Evolutionary conservation across 495 filamentous ascomycete genomes (phyloP).

Genomic region (Sphaerosporella brunnea): DNA sequence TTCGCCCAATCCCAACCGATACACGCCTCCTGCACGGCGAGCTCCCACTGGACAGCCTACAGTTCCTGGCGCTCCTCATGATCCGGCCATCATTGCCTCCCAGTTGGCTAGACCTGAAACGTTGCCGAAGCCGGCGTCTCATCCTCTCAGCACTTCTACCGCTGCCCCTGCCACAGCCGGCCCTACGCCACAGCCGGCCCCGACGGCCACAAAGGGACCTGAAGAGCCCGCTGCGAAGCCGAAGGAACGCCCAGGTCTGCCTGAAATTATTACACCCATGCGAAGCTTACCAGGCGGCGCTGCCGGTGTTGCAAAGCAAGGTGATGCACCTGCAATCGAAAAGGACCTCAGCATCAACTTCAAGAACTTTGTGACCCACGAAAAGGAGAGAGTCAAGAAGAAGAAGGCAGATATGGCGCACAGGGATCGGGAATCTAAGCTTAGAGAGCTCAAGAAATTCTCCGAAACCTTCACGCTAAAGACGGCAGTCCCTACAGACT

Average conservation of each 20-base stretch:
- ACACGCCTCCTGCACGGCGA: conserved; percentile 74
- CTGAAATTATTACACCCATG: conserved; percentile 21
- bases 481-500: conserved; percentile 75
- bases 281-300: conserved; percentile 6
- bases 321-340: conserved; percentile 9
- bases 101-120: conserved; percentile 42
- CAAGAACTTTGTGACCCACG: conserved; percentile 33
- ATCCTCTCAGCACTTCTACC: conserved; percentile 22
- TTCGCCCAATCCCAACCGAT: conserved; percentile 51
- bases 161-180: conserved; percentile 20
- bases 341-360: conserved; percentile 19
- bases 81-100: conserved; percentile 68
- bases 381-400: conserved; percentile 56
- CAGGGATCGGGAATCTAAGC: conserved; percentile 67
- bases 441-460: conserved; percentile 91
- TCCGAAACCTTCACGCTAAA: conserved; percentile 81
- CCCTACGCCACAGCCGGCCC: conserved; percentile 19
- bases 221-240: conserved; percentile 14
- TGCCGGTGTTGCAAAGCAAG: not conserved
- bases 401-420: conserved; percentile 48
- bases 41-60: conserved; percentile 55
- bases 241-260: conserved; percentile 19
- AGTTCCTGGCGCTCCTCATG: conserved; percentile 53
- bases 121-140: conserved; percentile 27
- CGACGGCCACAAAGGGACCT: conserved; percentile 10